Evolutionary conservation across 305 asterid species (phyloP).

Genomic region (Striga hermonthica): DNA sequence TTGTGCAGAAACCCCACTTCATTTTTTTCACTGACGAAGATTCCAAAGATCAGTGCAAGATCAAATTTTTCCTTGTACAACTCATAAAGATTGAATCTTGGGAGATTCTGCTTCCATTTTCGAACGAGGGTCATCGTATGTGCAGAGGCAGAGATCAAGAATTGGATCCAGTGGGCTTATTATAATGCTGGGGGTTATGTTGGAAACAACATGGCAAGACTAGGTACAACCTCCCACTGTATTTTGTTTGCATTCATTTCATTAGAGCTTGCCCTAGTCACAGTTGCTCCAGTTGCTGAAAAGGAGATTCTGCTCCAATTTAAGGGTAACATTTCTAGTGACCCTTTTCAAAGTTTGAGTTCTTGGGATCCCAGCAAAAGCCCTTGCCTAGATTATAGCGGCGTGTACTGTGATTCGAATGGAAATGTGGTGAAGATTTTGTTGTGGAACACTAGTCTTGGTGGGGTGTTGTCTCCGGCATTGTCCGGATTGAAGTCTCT

Average conservation of each 20-base stretch:
- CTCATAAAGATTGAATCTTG: too few relatives aligned
- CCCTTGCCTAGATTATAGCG: slow-evolving; percentile 64
- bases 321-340: slow-evolving; percentile 74
- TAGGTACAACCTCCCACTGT: slow-evolving; percentile 55
- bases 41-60: too few relatives aligned
- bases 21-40: too few relatives aligned
- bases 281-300: slow-evolving; percentile 61
- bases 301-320: slow-evolving; percentile 89
- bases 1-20: too few relatives aligned
- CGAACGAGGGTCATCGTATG: too few relatives aligned
- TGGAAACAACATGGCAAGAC: slow-evolving; percentile 57
- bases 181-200: slow-evolving; percentile 65
- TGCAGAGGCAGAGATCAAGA: slow-evolving; percentile 4
- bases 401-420: slow-evolving; percentile 66
- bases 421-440: slow-evolving; percentile 83
- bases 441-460: slow-evolving; percentile 77
- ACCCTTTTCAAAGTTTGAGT: slow-evolving; percentile 70
- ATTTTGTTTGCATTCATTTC: slow-evolving; percentile 38
- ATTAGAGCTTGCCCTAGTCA: slow-evolving; percentile 36
- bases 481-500: slow-evolving; percentile 66
- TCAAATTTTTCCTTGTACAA: too few relatives aligned
- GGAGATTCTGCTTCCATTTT: too few relatives aligned
- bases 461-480: slow-evolving; percentile 67
- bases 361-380: slow-evolving; percentile 59
- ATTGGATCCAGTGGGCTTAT: slow-evolving; percentile 56